These are phyloP conservation scores for Pascua sp. DNA, from an alignment of 1,284 basidiomycete species.

Conservation along the genomic window DNA sequence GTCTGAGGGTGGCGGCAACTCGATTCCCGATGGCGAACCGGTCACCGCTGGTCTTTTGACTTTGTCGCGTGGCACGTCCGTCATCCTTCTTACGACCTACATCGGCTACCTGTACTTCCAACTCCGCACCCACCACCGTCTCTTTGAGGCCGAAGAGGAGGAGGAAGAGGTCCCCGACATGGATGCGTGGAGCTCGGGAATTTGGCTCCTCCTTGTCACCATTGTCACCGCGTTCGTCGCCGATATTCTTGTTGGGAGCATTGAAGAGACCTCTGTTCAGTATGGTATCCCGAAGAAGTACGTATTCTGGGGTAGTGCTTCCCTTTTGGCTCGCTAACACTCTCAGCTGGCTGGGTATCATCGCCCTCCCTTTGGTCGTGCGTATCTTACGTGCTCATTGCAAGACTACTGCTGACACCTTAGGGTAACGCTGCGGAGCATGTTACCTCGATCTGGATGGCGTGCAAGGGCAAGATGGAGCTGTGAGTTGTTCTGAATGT, in stretches of 20 bases:
- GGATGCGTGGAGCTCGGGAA: constrained; percentile 63
- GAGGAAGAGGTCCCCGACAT: constrained; percentile 60
- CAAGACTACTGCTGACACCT: not conserved
- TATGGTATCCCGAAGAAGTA: constrained; percentile 72
- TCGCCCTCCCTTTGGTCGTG: constrained; percentile 55
- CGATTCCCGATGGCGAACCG: constrained; percentile 32
- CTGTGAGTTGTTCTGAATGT: constrained; percentile 37
- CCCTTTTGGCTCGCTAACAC: constrained; percentile 3
- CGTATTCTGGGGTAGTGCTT: not conserved
- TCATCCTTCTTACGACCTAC: constrained; percentile 78
- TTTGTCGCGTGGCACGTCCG: constrained; percentile 79
- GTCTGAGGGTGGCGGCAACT: constrained; percentile 27
- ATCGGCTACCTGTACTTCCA: constrained; percentile 64
- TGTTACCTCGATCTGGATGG: constrained; percentile 83
- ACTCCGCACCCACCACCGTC: constrained; percentile 56
- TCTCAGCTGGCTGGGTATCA: constrained; percentile 49
- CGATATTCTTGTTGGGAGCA: constrained; percentile 67
- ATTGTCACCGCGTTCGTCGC: constrained; percentile 81
- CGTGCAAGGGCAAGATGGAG: constrained; percentile 65
- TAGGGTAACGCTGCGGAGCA: constrained; percentile 67
- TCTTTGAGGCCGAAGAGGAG: constrained; percentile 54
- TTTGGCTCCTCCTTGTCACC: constrained; percentile 61
- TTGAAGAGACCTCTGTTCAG: constrained; percentile 77
- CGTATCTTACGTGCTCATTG: not conserved
- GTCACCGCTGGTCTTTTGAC: constrained; percentile 60